Evolutionary conservation across 1,284 basidiomycete species (phyloP), one percentile per base, ranked within the genome.

Genomic region (Stereum hirsutum): DNA sequence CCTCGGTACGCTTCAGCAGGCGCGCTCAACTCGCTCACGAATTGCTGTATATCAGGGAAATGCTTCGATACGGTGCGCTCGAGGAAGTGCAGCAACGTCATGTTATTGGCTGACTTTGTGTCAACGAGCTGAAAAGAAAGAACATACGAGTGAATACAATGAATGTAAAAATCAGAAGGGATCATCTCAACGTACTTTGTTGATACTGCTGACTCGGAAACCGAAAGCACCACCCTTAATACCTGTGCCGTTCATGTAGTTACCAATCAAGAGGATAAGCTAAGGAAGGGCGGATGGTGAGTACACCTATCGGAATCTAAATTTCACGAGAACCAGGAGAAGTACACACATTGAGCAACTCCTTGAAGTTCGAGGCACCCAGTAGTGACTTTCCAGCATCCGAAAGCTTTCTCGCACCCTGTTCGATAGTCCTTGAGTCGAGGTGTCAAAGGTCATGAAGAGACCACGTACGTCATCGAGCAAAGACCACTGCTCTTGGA

Each of bases 181-280:
- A 1, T 1, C 54, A 56, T 31, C 52, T 82, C 88, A 73, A 54
- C 57, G 28, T 52, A 84, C 89, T 74, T 93, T 94, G 69, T 99
- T 99, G 66, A 99, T 96, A 62, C 92, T 96, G 63, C 89, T 92
- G 47, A 98, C 84, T 57, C 89, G 84, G 78, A 99, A 99, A 44
- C 95, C 95, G 56, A 92, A 96, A 0, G 96, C 96, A 23, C 94
- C 95, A 48, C 95, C 95, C 60, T 97, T 97, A 55, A 93, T 79
- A 49, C 94, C 93, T 33, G 91, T 89, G 20, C 93, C 92, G 59
- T 99, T 99, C 81, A 99, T 92, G 61, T 92, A 99, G 62, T 99
- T 99, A 48, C 95, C 95, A 57, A 99, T 81, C 53, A 96, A 76
- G 10, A 99, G 77, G 51, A 99, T 95, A 37, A 97, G 72, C 87